These are phyloP conservation scores for Extremus antarcticus DNA, from an alignment of 495 filamentous ascomycete genomes.

Conservation along the genomic window DNA sequence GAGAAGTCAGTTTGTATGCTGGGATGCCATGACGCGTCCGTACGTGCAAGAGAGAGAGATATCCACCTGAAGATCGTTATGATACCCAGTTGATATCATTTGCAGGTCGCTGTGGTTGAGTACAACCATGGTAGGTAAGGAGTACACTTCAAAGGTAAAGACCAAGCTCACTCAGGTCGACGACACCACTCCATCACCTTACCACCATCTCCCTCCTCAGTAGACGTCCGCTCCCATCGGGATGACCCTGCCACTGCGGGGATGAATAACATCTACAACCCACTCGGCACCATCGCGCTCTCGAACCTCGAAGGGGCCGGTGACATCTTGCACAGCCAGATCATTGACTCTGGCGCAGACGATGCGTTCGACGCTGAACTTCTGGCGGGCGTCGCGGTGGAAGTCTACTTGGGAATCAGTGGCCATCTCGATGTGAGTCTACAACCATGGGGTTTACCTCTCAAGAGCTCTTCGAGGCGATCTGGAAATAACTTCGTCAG, in stretches of 20 bases:
- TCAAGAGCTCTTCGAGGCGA: conserved; percentile 2
- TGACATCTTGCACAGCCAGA: conserved; percentile 10
- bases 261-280: conserved; percentile 7
- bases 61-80: background rate
- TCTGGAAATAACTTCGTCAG: background rate
- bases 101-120: background rate
- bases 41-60: background rate
- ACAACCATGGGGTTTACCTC: no score
- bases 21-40: no score
- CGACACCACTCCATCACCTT: background rate
- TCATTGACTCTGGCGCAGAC: conserved; percentile 6
- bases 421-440: no score
- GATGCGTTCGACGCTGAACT: conserved; percentile 11
- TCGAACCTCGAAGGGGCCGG: conserved; percentile 8
- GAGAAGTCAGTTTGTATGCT: no score
- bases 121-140: background rate
- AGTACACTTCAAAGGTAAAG: background rate
- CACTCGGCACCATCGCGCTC: conserved; percentile 10
- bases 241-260: background rate
- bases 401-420: background rate
- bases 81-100: background rate
- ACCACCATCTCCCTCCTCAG: background rate
- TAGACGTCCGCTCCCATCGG: background rate
- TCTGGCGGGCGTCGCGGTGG: conserved; percentile 6
- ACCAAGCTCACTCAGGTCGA: background rate